phyloP scores from a whole-genome alignment of 2,329 filamentous ascomycete genomes.

The Parascedosporium putredinis region DNA sequence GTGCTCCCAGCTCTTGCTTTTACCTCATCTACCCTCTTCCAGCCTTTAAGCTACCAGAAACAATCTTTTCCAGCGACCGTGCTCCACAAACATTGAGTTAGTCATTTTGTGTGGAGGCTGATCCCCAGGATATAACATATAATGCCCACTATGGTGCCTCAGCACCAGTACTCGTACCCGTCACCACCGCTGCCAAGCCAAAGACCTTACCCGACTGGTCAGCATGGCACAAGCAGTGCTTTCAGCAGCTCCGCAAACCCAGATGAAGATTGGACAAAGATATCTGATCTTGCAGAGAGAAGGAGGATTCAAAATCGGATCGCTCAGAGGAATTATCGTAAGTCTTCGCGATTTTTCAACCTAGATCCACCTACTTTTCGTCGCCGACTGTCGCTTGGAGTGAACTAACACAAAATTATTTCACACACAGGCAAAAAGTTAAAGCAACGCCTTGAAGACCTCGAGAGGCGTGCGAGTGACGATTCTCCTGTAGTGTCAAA shows the following conservation, averaged over 20 bases:
- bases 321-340: constrained; percentile 95
- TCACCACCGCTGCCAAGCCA: neutral
- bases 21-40: too few relatives aligned
- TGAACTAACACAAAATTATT: neutral
- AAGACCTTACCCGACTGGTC: constrained; percentile 1
- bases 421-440: constrained; percentile 69
- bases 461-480: constrained; percentile 57
- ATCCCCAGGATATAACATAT: too few relatives aligned
- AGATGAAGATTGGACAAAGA: constrained; percentile 98
- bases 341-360: constrained; percentile 25
- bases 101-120: neutral
- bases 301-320: constrained; percentile 94
- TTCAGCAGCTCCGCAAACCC: constrained; percentile 91
- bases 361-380: too few relatives aligned
- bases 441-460: constrained; percentile 77
- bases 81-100: neutral
- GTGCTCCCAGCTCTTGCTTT: neutral
- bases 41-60: too few relatives aligned
- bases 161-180: constrained; percentile 4
- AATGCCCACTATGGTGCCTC: neutral
- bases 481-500: neutral
- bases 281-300: constrained; percentile 90
- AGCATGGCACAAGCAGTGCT: constrained; percentile 59
- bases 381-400: neutral
- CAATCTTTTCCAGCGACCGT: too few relatives aligned